A percentile compares a stretch with the other conserved stretches of the same genome.
These are phyloP conservation scores for Leccinum arenicola DNA, from an alignment of 768 basidiomycete species.

Conservation along the genomic window DNA sequence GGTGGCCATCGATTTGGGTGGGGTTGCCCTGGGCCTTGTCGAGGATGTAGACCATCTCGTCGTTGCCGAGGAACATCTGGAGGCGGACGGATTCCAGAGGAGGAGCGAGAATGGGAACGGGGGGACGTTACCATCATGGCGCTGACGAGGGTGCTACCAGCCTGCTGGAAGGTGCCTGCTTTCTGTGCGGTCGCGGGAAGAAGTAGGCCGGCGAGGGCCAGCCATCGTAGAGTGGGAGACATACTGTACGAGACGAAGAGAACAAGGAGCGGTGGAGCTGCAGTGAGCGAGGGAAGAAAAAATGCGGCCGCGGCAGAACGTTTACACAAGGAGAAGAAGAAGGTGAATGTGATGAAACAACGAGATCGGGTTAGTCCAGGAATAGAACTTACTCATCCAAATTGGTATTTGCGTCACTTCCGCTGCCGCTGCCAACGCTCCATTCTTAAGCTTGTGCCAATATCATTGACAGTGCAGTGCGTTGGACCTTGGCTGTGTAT, in stretches of 20 bases:
- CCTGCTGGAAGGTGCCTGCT: conserved; percentile 19
- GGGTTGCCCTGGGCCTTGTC: conserved; percentile 85
- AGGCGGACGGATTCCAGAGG: too few relatives aligned
- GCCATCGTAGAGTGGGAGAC: conserved; percentile 6
- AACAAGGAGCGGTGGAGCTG: conserved; percentile 3
- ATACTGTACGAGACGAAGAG: conserved; percentile 1
- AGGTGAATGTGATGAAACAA: too few relatives aligned
- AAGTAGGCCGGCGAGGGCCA: conserved; percentile 5
- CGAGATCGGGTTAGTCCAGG: too few relatives aligned
- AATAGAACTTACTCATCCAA: too few relatives aligned
- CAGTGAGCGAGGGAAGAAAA: not conserved
- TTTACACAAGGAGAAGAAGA: not conserved
- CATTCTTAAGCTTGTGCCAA: too few relatives aligned
- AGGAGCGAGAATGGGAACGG: not conserved
- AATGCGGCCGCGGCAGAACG: too few relatives aligned
- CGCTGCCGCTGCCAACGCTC: too few relatives aligned
- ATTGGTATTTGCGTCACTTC: not conserved
- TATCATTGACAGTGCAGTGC: too few relatives aligned
- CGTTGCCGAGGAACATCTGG: conserved; percentile 77
- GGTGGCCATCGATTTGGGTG: conserved; percentile 60
- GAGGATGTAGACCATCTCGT: conserved; percentile 80
- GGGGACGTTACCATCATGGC: conserved; percentile 44
- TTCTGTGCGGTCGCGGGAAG: conserved; percentile 11
- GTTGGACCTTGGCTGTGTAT: not conserved
- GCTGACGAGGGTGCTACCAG: conserved; percentile 39